Evolutionary conservation across 176 grass and related monocot genomes (phyloP).

Genomic region (Raddia distichophylla): DNA sequence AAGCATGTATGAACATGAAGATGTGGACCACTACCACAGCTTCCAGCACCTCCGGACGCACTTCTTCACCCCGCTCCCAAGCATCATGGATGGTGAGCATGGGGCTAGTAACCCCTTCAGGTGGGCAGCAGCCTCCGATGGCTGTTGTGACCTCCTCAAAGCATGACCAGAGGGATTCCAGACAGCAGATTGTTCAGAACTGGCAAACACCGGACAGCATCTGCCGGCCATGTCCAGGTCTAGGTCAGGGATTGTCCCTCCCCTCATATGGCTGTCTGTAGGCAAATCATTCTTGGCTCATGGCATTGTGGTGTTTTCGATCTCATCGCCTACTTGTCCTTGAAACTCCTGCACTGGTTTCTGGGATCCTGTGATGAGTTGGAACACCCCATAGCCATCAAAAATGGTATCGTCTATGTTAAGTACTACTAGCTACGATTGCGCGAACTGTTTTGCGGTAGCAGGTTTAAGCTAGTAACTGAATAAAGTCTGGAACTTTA

Average conservation of each 20-base stretch:
- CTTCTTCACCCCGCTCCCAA: conserved; percentile 64
- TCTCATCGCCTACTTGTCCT: conserved; percentile 36
- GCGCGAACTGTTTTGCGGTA: not conserved
- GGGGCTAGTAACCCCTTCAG: conserved; percentile 51
- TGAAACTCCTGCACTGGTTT: conserved; percentile 22
- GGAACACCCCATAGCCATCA: conserved; percentile 13
- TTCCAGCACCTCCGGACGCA: conserved; percentile 58
- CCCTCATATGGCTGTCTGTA: conserved; percentile 45
- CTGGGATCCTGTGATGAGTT: conserved; percentile 33
- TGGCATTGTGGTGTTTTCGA: conserved; percentile 25
- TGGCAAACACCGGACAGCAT: conserved; percentile 9
- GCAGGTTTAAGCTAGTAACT: conserved; percentile 10
- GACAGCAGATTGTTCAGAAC: conserved; percentile 46
- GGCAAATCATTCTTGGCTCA: conserved; percentile 99
- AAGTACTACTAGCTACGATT: conserved; percentile 2
- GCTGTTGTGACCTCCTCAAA: conserved; percentile 81
- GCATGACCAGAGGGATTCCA: conserved; percentile 53
- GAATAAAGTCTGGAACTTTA: conserved; percentile 46
- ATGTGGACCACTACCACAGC: conserved; percentile 49
- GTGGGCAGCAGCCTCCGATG: conserved; percentile 69
- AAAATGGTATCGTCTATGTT: not conserved
- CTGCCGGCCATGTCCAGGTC: conserved; percentile 23
- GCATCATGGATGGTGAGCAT: conserved; percentile 60
- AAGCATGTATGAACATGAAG: conserved; percentile 63
- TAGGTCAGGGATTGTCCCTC: conserved; percentile 41